Percentiles rank a stretch among this genome's conserved stretches.
These are phyloP conservation scores for Strigomonas culicis DNA, from an alignment of 208 protist genomes.

Conservation along the genomic window DNA sequence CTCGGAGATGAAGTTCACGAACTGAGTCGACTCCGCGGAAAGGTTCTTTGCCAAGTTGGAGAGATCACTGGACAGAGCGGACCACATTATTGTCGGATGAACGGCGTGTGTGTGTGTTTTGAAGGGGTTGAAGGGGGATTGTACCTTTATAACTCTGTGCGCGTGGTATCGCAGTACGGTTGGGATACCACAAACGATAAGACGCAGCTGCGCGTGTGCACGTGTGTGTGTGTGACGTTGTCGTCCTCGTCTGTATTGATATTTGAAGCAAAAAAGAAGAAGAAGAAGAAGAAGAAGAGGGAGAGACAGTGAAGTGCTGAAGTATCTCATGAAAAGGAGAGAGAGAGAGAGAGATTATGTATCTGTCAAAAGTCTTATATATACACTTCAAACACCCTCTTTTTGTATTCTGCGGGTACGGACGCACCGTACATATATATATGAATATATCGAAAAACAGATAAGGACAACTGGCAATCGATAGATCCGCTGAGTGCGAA, in stretches of 20 bases:
- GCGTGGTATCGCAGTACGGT: not conserved
- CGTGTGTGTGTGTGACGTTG: conserved; percentile 8
- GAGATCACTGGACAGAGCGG: conserved; percentile 51
- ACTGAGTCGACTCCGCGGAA: conserved; percentile 46
- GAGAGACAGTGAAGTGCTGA: not conserved
- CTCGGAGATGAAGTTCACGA: conserved; percentile 42
- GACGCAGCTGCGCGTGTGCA: not conserved
- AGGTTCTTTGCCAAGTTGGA: conserved; percentile 54
- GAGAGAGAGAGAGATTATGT: conserved; percentile 14
- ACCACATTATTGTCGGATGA: conserved; percentile 37
- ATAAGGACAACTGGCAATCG: no score
- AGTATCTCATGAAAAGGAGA: conserved; percentile 13
- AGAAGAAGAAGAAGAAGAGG: conserved; percentile 8
- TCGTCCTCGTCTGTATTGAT: conserved; percentile 1
- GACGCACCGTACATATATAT: no score
- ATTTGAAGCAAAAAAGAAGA: not conserved
- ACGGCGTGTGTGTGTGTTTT: not conserved
- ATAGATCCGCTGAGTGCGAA: no score
- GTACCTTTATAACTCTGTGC: not conserved
- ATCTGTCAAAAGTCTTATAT: not conserved
- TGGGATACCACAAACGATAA: not conserved
- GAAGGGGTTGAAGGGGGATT: not conserved
- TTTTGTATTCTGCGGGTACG: not conserved
- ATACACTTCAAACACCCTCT: not conserved
- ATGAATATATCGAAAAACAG: no score